Evolutionary conservation across 2,329 filamentous ascomycete genomes (phyloP), one percentile per base, ranked within the genome.

Genomic region (Alternaria sp.): DNA sequence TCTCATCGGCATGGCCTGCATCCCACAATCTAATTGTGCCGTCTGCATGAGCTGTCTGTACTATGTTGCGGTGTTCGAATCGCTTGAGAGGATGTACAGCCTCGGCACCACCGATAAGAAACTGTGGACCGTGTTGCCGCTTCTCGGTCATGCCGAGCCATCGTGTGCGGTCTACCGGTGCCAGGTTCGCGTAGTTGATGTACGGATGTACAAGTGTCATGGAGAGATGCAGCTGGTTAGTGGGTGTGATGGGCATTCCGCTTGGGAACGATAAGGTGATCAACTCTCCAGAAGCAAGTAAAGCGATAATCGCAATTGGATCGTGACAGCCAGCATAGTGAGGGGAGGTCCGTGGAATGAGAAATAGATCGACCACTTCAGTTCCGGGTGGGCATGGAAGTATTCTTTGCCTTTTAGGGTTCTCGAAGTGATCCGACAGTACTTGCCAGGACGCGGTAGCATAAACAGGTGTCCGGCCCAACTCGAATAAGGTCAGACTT

Each of bases 1-100:
- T 91, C 72, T 97, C 92, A 74, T 99, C 95, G 14, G 89, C 92
- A 72, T 97, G 92, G 0, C 95, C 95, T 20, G 90, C 88, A 78
- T 99, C 95, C 93, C 94, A 99, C 7, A 98, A 83, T 32, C 94
- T 86, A n/a, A 99, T 84, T 0, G 92, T 96, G 54, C 94, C 93
- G 78, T 99, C 95, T 3, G 90, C 93, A 77, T 99, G 94, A 0
- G 93, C 90, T 5, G 92, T 92, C 63, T 94, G 91, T 7, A 97
- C 86, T 45, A 98, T 87, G 59, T 93, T 97, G 49, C 95, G 87
- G 62, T 89, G 86, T 72, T 97, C 93, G 69, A 92, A 94, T 63
- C 92, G 85, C 70, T 92, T 92, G 41, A 92, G 82, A 7, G 89
- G 87, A 64, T 89, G 87, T 5, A 85, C 84, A 2, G 87, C 90